phyloP scores from a whole-genome alignment of 768 basidiomycete genomes.

The Holtermanniella nyarrowii region DNA sequence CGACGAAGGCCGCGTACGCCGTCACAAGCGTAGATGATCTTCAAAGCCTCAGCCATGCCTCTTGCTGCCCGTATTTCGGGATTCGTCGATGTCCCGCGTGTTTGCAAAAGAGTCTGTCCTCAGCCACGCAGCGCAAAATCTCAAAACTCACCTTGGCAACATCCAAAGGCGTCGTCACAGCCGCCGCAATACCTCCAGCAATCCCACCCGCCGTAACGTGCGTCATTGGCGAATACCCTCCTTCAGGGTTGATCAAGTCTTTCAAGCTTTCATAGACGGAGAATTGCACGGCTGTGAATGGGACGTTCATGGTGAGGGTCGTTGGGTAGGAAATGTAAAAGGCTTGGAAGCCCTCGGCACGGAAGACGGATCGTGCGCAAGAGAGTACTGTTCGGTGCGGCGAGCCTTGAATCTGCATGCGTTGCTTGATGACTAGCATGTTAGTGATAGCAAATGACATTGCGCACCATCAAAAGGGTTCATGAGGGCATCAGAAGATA shows the following conservation, averaged over 20 bases:
- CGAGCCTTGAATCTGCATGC: constrained; percentile 96
- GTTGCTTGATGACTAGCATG: constrained; percentile 84
- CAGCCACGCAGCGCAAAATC: background rate
- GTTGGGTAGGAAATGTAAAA: constrained; percentile 99
- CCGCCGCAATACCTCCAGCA: constrained; percentile 88
- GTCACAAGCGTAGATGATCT: constrained; percentile 76
- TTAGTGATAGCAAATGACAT: background rate
- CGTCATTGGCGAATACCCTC: constrained; percentile 81
- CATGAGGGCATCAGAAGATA: constrained; percentile 94
- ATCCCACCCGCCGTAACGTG: constrained; percentile 87
- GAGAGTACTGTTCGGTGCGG: constrained; percentile 74
- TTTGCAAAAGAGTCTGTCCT: constrained; percentile 71
- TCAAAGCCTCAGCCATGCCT: constrained; percentile 79
- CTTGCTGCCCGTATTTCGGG: constrained; percentile 68
- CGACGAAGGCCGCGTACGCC: constrained; percentile 75
- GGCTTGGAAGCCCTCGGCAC: constrained; percentile 70
- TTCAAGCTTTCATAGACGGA: constrained; percentile 93
- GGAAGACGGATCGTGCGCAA: constrained; percentile 78
- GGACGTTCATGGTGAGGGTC: constrained; percentile 88
- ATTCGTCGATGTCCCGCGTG: constrained; percentile 80
- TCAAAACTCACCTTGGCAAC: constrained; percentile 60
- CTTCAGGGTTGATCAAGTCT: constrained; percentile 67
- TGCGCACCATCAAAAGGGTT: constrained; percentile 91
- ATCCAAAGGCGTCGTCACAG: constrained; percentile 90
- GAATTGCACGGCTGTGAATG: constrained; percentile 96